Base-by-base conservation (phyloP, 2,329 filamentous ascomycete species). In the Xylaria sp. region DNA sequence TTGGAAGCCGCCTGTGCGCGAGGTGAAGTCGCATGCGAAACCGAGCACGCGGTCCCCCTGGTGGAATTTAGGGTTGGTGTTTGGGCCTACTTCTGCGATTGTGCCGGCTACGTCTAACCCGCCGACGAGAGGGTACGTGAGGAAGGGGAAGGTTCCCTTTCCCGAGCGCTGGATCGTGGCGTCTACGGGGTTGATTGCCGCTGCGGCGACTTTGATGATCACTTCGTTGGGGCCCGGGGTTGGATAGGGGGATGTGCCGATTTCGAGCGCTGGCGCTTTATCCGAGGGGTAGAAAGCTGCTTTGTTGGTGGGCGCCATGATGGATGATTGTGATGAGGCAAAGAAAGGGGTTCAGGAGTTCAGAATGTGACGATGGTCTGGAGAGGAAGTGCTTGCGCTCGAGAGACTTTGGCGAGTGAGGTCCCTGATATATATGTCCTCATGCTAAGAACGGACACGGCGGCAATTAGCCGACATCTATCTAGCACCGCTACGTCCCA, bases 151-250 rank as follows among this genome's bases (percentile, higher is more conserved):
- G 5, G 75, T 8, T 10, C 48, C 39, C 6, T 69, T 52, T 41
- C 74, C 76, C 1, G 70, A 18, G 8, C 66, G 73, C 60, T 82
- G 74, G 41, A 75, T 71, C 18, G 69, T 69, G 48, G 72, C 74
- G 65, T 82, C 80, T 13, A 80, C 46, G 72, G 76, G 66, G 78
- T 81, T 81, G 44, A 81, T 72, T 5, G 78, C 79, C 4, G 77
- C 63, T 8, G 77, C 76, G 15, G 63, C 63, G 34, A 76, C 76
- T 8, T 73, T 74, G 10, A 82, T 71, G 25, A 82, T 48, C 10
- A 81, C 56, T 39, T 79, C 75, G 34, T 69, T 69, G 0, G 67
- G 20, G 0, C 61, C 58, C 13, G 61, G 63, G 1, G 55, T 57
- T 37, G 73, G 69, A 57, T 74, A 74, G 0, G 73, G 72, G 0